Base-by-base conservation (phyloP, 2,329 filamentous ascomycete genomes). In the Colletotrichum karsti region DNA sequence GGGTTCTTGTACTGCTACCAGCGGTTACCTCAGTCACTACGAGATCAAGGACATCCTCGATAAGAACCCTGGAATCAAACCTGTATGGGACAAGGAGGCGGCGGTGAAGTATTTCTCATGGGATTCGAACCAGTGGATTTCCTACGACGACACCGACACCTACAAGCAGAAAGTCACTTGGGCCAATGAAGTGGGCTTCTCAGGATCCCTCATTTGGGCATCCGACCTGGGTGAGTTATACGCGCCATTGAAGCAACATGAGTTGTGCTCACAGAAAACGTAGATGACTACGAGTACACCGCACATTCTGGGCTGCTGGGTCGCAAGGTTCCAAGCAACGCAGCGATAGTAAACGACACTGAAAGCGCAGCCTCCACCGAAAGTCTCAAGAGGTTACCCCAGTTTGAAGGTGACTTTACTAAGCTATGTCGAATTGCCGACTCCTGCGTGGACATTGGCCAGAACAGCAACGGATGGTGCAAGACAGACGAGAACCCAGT, bases 191-290 rank as follows among this genome's bases (percentile, higher is more conserved):
- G 50, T 63, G 5, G 61, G 72, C 22, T 63, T 74, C 6, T 62
- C 63, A 3, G 71, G 73, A 12, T 33, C 63, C 8, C 48, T 73
- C 9, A 69, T 74, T 26, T 74, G 73, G 73, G 67, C 72, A 20
- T 64, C 71, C 12, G 71, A 72, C 41, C 67, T 70, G 5, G 68
- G 60, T 63, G 53, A 53, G 15, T 24, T 13, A 13, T 50, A 24
- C 44, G 24, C 53, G 35, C 22, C 22, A 28, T 24, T 56, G 54
- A 15, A 37, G 54, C 22, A 30, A 22, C 7, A 46, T 28, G n/a
- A n/a, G n/a, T n/a, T n/a, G n/a, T n/a, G n/a, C n/a, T n/a, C n/a
- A n/a, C n/a, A n/a, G n/a, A n/a, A n/a, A n/a, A n/a, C n/a, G n/a
- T n/a, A n/a, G n/a, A n/a, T n/a, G n/a, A n/a, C n/a, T n/a, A n/a